Base-by-base conservation (phyloP, 148 eudicot genomes). In the Spergularia marina region DNA sequence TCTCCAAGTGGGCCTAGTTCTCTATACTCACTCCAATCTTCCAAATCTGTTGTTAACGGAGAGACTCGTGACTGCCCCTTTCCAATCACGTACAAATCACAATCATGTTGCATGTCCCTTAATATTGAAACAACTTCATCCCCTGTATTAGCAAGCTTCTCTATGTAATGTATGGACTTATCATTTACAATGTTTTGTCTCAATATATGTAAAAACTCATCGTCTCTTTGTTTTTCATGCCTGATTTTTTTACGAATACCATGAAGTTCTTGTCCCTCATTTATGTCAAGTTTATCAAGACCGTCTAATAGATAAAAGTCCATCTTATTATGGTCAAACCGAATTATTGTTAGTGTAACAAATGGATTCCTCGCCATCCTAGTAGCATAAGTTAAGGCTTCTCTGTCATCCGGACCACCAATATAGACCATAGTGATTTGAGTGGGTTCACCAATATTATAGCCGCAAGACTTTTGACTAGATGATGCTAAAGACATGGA, bases 341-440 rank as follows among this genome's bases (percentile, higher is more conserved):
- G 79, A 20, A 90, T 76, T 7, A 93, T 81, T 10, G 83, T 85
- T 10, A 93, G 90, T 15, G 55, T 56, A 20, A 78, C 82, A 15
- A 12, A 68, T 0, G 79, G 68, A 40, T 86, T 83, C 1, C 70
- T 75, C 0, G 86, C 83, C 89, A 93, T 87, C 51, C 98, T 83
- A 78, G 82, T 60, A 3, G 87, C 89, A n/a, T 83, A 86, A 0
- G 88, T 76, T 15, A 90, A 74, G 10, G 98, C 96, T 76, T 92
- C 96, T 2, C 96, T 84, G 14, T 90, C 98, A 58, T 93, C 98
- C 3, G 89, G 81, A 0, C 98, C 96, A 1, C 96, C 93, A 1
- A 93, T 77, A 78, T 59, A 93, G 3, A 93, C 71, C 76, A 92
- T 81, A 1, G 80, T 86, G 21, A 89, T 74, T 15, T 79, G 73